Conservation (phyloP, 148 eudicot genomes). For the Linanthus parryae region DNA sequence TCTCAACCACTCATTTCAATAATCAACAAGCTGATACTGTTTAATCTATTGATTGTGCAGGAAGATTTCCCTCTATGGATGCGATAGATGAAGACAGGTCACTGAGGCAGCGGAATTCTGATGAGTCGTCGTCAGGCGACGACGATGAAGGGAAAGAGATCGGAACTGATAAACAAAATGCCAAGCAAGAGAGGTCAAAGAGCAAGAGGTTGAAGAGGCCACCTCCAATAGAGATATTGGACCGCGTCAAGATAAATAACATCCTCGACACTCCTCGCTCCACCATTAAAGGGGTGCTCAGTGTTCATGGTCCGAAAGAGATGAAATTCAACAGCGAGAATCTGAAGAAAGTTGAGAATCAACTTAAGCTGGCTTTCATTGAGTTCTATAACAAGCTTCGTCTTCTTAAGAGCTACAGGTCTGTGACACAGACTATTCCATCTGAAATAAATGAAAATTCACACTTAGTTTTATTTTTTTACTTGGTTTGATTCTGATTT, state of each 20-base stretch:
- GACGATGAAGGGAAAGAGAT: neutral
- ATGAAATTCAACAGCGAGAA: slow-evolving; percentile 19
- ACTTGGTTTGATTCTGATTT: no score
- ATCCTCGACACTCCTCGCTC: slow-evolving; percentile 27
- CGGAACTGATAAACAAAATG: neutral
- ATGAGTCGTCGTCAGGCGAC: slow-evolving; percentile 1
- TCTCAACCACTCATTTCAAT: no score
- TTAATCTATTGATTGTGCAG: slow-evolving; percentile 10
- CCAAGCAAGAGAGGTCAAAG: neutral
- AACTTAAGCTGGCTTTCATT: slow-evolving; percentile 20
- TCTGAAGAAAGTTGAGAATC: slow-evolving; percentile 21
- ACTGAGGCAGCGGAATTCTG: slow-evolving; percentile 1
- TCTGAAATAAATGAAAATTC: neutral
- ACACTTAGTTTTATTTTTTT: neutral
- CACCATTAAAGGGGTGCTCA: slow-evolving; percentile 22
- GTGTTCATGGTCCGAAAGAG: slow-evolving; percentile 6
- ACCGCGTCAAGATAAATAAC: slow-evolving; percentile 26
- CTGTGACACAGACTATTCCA: slow-evolving; percentile 1
- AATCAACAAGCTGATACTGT: no score
- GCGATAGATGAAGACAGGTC: slow-evolving; percentile 16
- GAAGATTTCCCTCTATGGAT: slow-evolving; percentile 11
- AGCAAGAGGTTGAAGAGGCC: neutral
- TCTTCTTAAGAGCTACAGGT: slow-evolving; percentile 33
- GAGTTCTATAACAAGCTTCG: slow-evolving; percentile 30
- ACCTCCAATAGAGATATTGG: slow-evolving; percentile 21